phyloP scores from a whole-genome alignment of 2,329 filamentous ascomycete genomes.

The Epichloe glyceriae region DNA sequence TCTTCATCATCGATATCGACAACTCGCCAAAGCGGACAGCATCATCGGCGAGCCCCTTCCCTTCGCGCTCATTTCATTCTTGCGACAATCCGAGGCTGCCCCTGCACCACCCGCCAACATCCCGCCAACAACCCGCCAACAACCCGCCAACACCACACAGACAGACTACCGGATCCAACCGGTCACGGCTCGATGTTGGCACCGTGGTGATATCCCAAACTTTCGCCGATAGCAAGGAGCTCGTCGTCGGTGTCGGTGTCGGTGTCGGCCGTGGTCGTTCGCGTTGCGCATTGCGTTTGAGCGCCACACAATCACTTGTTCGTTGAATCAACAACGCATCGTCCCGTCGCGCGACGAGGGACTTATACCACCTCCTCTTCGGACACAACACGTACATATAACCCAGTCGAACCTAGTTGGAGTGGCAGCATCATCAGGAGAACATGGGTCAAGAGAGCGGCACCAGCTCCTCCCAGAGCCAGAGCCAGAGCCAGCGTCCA shows the following conservation, averaged over 20 bases:
- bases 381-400: too few species aligned
- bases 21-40: too few species aligned
- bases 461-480: conserved; percentile 7
- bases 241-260: too few species aligned
- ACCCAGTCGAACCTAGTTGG: too few species aligned
- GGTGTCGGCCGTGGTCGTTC: too few species aligned
- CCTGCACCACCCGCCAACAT: neutral
- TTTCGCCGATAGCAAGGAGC: neutral
- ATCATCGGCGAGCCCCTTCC: neutral
- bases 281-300: neutral
- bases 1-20: neutral
- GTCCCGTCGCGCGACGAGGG: neutral
- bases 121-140: too few species aligned
- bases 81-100: neutral
- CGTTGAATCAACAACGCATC: neutral
- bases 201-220: neutral
- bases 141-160: neutral
- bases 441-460: conserved; percentile 2
- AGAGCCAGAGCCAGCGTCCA: conserved; percentile 5
- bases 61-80: neutral
- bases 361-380: neutral
- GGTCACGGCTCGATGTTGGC: neutral
- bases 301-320: neutral
- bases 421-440: too few species aligned
- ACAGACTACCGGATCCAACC: neutral